A percentile compares a stretch with the other conserved stretches of the same genome.
phyloP scores from a whole-genome alignment of 129 eudicot genomes.

The Lactuca saligna region DNA sequence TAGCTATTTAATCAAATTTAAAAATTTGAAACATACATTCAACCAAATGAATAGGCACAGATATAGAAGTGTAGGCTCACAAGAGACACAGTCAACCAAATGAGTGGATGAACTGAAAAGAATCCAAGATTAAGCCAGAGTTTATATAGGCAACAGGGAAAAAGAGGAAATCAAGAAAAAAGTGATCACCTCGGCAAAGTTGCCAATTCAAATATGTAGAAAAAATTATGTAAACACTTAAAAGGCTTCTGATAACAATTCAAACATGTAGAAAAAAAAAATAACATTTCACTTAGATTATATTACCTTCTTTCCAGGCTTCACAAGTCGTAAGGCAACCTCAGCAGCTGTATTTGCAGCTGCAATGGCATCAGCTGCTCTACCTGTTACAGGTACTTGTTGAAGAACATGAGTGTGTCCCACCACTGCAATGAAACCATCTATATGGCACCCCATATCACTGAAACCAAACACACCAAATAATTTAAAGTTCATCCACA shows the following conservation, averaged over 20 bases:
- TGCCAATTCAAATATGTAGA: constrained; percentile 25
- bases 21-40: neutral
- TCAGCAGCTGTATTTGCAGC: constrained; percentile 99
- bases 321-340: constrained; percentile 92
- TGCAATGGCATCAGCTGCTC: constrained; percentile 83
- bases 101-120: neutral
- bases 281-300: constrained; percentile 9
- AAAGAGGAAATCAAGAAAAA: constrained; percentile 48
- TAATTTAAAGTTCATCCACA: neutral
- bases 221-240: neutral
- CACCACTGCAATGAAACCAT: constrained; percentile 92
- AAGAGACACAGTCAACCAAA: constrained; percentile 3
- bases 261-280: neutral
- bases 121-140: constrained; percentile 18
- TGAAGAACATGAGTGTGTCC: constrained; percentile 90
- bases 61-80: neutral
- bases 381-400: constrained; percentile 81
- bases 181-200: constrained; percentile 73
- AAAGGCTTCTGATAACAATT: neutral
- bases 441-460: constrained; percentile 96
- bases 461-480: constrained; percentile 42
- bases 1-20: neutral
- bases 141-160: constrained; percentile 68
- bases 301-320: constrained; percentile 95
- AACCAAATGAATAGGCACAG: too few relatives aligned